Percentiles rank a stretch among this genome's conserved stretches.
phyloP scores from a whole-genome alignment of 352 stramenopile species.

The Globisporangium viniferum region DNA sequence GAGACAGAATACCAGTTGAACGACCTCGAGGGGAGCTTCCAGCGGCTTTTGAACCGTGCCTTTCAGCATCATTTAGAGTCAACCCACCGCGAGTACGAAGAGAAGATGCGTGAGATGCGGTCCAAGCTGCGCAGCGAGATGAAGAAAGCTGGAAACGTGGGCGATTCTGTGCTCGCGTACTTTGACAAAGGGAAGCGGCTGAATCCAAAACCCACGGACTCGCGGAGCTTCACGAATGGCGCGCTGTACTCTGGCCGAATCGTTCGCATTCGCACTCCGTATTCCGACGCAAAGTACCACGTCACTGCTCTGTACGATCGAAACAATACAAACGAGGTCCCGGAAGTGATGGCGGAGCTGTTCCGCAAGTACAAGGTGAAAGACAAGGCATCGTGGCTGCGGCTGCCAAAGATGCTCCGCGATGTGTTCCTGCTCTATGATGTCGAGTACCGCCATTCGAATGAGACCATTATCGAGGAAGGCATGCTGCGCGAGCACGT shows the following conservation, averaged over 20 bases:
- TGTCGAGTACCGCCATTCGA: slow-evolving; percentile 55
- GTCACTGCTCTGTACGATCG: slow-evolving; percentile 41
- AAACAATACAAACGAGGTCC: slow-evolving; percentile 27
- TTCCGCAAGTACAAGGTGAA: slow-evolving; percentile 51
- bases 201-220: slow-evolving; percentile 44
- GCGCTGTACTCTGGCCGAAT: slow-evolving; percentile 53
- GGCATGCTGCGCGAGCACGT: slow-evolving; percentile 56
- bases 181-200: slow-evolving; percentile 44
- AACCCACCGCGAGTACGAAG: slow-evolving; percentile 39
- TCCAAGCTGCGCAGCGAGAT: slow-evolving; percentile 47
- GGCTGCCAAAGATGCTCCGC: slow-evolving; percentile 36
- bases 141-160: slow-evolving; percentile 45
- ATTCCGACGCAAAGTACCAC: slow-evolving; percentile 42
- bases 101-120: slow-evolving; percentile 36
- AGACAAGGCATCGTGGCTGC: slow-evolving; percentile 50
- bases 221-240: slow-evolving; percentile 38
- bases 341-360: slow-evolving; percentile 28
- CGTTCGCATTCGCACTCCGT: slow-evolving; percentile 52
- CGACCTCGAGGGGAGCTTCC: slow-evolving; percentile 71
- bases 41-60: slow-evolving; percentile 60
- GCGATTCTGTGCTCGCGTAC: slow-evolving; percentile 59
- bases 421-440: slow-evolving; percentile 74
- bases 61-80: slow-evolving; percentile 43
- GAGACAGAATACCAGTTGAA: slow-evolving; percentile 52
- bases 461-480: slow-evolving; percentile 65